Evolutionary conservation across 2,329 filamentous ascomycete genomes (phyloP), one percentile per base, ranked within the genome.

Genomic region (Parastagonospora nodorum): DNA sequence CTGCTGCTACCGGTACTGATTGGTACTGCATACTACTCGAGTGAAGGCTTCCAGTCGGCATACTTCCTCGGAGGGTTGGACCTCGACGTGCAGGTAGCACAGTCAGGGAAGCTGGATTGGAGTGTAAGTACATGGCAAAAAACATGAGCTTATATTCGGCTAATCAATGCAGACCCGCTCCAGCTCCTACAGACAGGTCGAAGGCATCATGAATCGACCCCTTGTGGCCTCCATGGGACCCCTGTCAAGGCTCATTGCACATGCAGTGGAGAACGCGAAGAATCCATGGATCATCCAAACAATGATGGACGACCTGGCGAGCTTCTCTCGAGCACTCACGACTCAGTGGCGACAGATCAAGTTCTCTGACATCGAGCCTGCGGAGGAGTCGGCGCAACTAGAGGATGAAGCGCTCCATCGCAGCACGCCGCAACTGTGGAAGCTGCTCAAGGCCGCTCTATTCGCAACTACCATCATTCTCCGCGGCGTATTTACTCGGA

Each of bases 391-490:
- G 2, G 74, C 81, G 8, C 83, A 80, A 45, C 75, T 96, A 6
- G 83, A 86, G 16, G 79, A 83, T 0, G 85, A 90, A 48, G 88
- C 89, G 0, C 69, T 85, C 31, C 80, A 83, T 53, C 83, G 74
- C 14, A 90, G 91, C 0, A 84, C 88, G 67, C 87, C 88, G 0
- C 77, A 82, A 28, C 78, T 96, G 5, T 93, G 90, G 88, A 85
- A 86, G 57, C 72, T 93, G 2, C 78, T 96, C 6, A 86, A 87
- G 58, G 88, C 89, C 49, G 83, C 87, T 36, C 77, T 96, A 65
- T 96, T 92, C 66, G 85, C 88, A 2, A 81, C 86, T 3, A 85
- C 92, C 2, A 87, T 90, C 42, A 79, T 90, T 11, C 77, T 95
- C n/a, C 84, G 91, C 43, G 84, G 90, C 33, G 81, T 91, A 6